Base-by-base conservation (phyloP, 208 protist genomes). In the Strigomonas culicis region DNA sequence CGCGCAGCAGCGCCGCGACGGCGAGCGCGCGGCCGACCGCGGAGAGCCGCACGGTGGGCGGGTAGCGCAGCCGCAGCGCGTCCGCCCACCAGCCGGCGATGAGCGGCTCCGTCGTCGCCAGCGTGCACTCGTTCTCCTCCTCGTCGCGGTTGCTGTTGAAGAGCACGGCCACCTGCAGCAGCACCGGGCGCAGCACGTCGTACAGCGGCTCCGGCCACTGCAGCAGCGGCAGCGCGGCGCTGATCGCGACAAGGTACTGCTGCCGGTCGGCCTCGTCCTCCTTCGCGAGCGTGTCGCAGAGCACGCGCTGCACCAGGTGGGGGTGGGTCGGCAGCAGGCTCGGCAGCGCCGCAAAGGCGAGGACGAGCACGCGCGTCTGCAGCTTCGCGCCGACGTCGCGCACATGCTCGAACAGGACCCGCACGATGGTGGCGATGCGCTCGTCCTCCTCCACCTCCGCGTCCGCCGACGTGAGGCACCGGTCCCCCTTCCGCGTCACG, bases 101-200 rank as follows among this genome's bases (percentile, higher is more conserved):
- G 27, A 92, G 63, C 41, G 87, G 74, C 72, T 96, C 87, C 27
- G 86, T 93, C 36, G 77, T 67, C 4, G 90, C 78, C 62, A 93
- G 69, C 34, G 85, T 81, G 11, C 77, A 78, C 77, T 93, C 87
- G 31, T 79, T 76, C 57, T 82, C 79, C 63, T 94, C 90, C 60
- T 92, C 87, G 43, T 94, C 88, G 34, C 84, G 80, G 41, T 77
- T 74, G 1, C 71, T 71, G 65, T 86, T 91, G 72, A 83, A 85
- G 39, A 96, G 63, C 25, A 96, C 72, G 0, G 86, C 78, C 19
- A 77, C 65, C 19, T 92, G 72, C 17, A 94, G 71, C 19, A 96
- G 59, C 61, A 86, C 70, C 22, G 77, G 77, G 10, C 59, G 49
- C 61, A 94, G 53, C 19, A 66, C 49, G 8, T 22, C 24, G 24